These are phyloP conservation scores for Cercospora berteroae DNA, from an alignment of 2,329 filamentous ascomycete genomes.

Conservation along the genomic window DNA sequence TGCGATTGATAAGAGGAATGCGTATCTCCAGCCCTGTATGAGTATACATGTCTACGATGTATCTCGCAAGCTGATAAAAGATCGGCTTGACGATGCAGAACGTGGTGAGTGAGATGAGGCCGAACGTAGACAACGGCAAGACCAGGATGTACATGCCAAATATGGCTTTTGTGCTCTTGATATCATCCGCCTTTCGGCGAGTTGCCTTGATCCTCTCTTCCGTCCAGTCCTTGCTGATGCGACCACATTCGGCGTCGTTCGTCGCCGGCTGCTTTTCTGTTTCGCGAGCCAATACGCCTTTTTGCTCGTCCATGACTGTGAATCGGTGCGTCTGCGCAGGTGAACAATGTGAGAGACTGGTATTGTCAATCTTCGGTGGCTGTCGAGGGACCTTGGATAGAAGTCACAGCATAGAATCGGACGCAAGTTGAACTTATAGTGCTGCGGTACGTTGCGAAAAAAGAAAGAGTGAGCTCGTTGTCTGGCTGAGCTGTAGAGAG, in stretches of 20 bases:
- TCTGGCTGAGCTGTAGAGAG: background rate
- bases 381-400: background rate
- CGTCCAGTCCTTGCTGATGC: background rate
- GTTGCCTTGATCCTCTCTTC: background rate
- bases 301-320: background rate
- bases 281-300: background rate
- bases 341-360: background rate
- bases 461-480: background rate
- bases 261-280: background rate
- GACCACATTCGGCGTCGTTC: background rate
- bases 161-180: background rate
- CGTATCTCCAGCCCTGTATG: background rate
- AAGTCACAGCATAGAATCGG: background rate
- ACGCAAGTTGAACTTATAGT: background rate
- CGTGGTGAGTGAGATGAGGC: background rate
- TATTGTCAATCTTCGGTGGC: background rate
- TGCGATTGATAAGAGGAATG: background rate
- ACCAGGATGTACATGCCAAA: background rate
- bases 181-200: background rate
- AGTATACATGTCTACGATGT: background rate
- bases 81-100: background rate
- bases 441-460: background rate
- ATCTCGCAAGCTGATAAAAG: background rate
- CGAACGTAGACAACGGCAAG: background rate
- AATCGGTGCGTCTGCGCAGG: background rate